Conservation (phyloP, 1,284 basidiomycete genomes). For the Wolfiporia cocos region DNA sequence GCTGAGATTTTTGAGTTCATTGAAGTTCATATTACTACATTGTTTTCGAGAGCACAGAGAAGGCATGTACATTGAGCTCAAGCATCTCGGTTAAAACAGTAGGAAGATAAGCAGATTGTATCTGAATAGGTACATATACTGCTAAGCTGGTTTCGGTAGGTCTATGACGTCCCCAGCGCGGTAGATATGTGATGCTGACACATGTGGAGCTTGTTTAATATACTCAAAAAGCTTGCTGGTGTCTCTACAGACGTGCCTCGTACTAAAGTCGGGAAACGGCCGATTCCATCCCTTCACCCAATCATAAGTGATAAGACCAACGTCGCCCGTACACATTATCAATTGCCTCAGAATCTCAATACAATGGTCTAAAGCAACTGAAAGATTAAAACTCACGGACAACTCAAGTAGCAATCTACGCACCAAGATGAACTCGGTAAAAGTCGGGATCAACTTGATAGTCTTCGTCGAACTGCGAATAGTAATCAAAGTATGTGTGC, state of each 20-base stretch:
- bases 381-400: too few relatives aligned
- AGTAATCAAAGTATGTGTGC: not conserved
- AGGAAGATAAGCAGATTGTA: too few relatives aligned
- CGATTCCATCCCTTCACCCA: not conserved
- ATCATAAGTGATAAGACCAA: not conserved
- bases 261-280: not conserved
- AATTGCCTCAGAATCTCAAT: not conserved
- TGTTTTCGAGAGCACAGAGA: too few relatives aligned
- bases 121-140: too few relatives aligned
- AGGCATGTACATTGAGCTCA: too few relatives aligned
- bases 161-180: too few relatives aligned
- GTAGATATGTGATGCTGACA: too few relatives aligned
- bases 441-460: not conserved
- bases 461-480: not conserved
- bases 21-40: too few relatives aligned
- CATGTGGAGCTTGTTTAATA: too few relatives aligned
- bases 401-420: not conserved
- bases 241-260: not conserved
- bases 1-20: too few relatives aligned
- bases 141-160: too few relatives aligned
- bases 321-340: not conserved
- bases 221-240: not conserved
- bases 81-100: too few relatives aligned
- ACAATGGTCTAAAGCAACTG: not conserved
- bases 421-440: not conserved